phyloP scores from a whole-genome alignment of 2,329 filamentous ascomycete genomes.

The Paraphoma chrysanthemicola region DNA sequence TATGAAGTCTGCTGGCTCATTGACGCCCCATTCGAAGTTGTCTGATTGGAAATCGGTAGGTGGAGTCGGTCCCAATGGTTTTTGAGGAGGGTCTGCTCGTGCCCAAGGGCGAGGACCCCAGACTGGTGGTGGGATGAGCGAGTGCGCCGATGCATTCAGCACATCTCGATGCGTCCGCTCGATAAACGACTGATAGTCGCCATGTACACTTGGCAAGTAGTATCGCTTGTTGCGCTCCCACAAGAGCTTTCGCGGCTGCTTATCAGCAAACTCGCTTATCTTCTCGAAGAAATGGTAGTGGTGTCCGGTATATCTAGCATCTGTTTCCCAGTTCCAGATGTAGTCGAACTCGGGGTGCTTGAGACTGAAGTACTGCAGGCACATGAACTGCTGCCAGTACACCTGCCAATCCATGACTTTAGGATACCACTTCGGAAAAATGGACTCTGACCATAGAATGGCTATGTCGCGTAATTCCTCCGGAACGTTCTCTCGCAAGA shows the following conservation, averaged over 20 bases:
- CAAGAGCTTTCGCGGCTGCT: constrained; percentile 63
- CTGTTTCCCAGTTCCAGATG: constrained; percentile 87
- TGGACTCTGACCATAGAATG: constrained; percentile 73
- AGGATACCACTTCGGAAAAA: constrained; percentile 57
- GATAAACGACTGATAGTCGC: constrained; percentile 56
- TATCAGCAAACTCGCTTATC: constrained; percentile 61
- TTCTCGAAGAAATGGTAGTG: constrained; percentile 80
- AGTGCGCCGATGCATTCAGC: constrained; percentile 46
- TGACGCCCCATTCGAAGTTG: constrained; percentile 84
- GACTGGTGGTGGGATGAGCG: constrained; percentile 64
- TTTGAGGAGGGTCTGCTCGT: constrained; percentile 64
- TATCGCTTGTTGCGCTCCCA: constrained; percentile 66
- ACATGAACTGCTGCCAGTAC: constrained; percentile 69
- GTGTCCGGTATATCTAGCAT: constrained; percentile 79
- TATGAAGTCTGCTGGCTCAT: constrained; percentile 89
- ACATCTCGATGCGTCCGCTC: constrained; percentile 52
- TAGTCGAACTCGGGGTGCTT: constrained; percentile 81
- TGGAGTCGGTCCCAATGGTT: constrained; percentile 77
- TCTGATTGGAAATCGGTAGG: constrained; percentile 78
- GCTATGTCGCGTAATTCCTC: constrained; percentile 74
- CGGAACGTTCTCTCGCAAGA: constrained; percentile 70
- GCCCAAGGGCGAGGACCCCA: constrained; percentile 83
- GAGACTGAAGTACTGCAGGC: constrained; percentile 76
- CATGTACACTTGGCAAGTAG: constrained; percentile 62
- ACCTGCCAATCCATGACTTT: constrained; percentile 58